These are phyloP conservation scores for Suzukiozyma palmioleophila DNA, from an alignment of 1,139 yeast species.

Conservation along the genomic window DNA sequence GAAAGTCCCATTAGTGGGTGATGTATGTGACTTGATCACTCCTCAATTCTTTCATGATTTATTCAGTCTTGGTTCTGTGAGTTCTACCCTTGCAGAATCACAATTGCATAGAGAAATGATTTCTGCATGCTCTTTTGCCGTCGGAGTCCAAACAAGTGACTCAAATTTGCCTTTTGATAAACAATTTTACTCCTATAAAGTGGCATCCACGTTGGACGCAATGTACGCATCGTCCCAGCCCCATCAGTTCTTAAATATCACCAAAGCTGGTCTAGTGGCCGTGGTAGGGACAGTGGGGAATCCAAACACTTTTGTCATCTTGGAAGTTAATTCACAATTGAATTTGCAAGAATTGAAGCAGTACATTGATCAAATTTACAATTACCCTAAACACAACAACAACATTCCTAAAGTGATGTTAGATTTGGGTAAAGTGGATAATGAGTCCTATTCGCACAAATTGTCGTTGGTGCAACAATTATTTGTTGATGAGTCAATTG, in stretches of 20 bases:
- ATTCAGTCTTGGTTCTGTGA: conserved; percentile 34
- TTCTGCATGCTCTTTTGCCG: conserved; percentile 42
- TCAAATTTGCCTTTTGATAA: conserved; percentile 17
- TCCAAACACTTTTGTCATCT: conserved; percentile 38
- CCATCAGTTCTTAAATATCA: conserved; percentile 41
- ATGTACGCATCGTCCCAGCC: conserved; percentile 34
- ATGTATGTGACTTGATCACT: conserved; percentile 39
- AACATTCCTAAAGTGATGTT: conserved; percentile 23
- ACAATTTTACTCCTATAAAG: conserved; percentile 20
- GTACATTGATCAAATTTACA: conserved; percentile 17
- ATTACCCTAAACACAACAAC: conserved; percentile 13
- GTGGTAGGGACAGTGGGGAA: conserved; percentile 45
- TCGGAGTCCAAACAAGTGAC: conserved; percentile 34
- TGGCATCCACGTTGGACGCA: conserved; percentile 37
- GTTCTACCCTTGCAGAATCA: conserved; percentile 35
- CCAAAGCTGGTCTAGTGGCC: conserved; percentile 41
- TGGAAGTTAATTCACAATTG: conserved; percentile 19
- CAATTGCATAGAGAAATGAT: conserved; percentile 44
- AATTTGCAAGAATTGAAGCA: conserved; percentile 13
- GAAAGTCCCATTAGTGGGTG: conserved; percentile 37
- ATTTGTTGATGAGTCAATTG: conserved; percentile 10
- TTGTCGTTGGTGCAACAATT: conserved; percentile 12
- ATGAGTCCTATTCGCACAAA: conserved; percentile 15
- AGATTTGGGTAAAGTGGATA: conserved; percentile 26
- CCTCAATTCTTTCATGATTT: conserved; percentile 46